Evolutionary conservation across 768 basidiomycete species (phyloP), one percentile per base, ranked within the genome.

Genomic region (Tremella mesenterica): DNA sequence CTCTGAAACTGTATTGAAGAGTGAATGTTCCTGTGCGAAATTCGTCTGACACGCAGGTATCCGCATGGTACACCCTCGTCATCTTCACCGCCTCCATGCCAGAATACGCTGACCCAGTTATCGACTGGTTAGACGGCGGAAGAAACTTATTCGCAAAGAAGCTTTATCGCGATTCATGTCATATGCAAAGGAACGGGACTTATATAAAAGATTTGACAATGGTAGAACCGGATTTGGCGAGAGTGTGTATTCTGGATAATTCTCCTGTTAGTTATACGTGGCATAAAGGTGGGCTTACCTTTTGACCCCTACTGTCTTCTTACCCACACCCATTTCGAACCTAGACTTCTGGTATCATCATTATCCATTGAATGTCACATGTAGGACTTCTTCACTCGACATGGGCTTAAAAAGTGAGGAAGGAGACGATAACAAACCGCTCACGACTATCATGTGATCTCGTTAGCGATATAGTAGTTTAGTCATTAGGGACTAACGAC

Each of bases 71-170:
- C 75, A 97, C 92, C 1, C 81, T 99, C 55, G 91, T 99, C 49
- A 90, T 99, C 59, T 99, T 93, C 75, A 99, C 95, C 28, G 95
- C 95, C 6, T 96, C 93, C 8, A 89, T 99, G 88, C 86, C 91
- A 68, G 95, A 99, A 75, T 99, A 99, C 72, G 95, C 95, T 57
- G 95, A 99, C 77, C 95, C 95, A 0, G 92, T 99, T 26, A 99
- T 99, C 61, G 95, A 99, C 75, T 99, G 95, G 95, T 77, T 99
- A 50, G 95, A 99, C 70, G 89, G 85, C 50, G 89, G 91, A 3
- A 81, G 89, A 41, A 92, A 91, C 16, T 87, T 97, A 53, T 81
- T 99, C 30, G 81, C 79, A 1, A 85, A 86, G 57, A 83, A 91
- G 30, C 78, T 95, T 58, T 99, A 97, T 75, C 83, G 95, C 57